phyloP scores from a whole-genome alignment of 805 yeast species.

The Candida rishiriensis region DNA sequence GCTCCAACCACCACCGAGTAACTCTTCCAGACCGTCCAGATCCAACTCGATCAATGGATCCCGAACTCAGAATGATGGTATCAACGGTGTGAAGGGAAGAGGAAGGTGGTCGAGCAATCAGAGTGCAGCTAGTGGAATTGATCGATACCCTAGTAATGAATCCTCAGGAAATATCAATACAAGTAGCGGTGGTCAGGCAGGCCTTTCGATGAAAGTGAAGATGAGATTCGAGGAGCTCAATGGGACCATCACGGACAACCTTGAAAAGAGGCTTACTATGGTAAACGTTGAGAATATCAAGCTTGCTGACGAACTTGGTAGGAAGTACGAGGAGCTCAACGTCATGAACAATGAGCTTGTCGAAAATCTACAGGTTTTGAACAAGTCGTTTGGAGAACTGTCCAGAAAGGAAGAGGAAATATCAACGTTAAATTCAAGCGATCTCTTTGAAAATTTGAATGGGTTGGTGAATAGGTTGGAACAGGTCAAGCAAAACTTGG shows the following conservation, averaged over 20 bases:
- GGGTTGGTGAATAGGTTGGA: constrained; percentile 26
- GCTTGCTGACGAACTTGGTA: constrained; percentile 25
- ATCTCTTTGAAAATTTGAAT: constrained; percentile 23
- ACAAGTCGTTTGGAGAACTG: constrained; percentile 25
- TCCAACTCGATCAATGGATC: too few relatives aligned
- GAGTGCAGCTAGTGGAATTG: not conserved
- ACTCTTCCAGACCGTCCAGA: too few relatives aligned
- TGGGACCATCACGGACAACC: constrained; percentile 19
- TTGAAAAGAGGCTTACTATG: constrained; percentile 19
- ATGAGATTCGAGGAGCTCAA: constrained; percentile 26
- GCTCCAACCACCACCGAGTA: too few relatives aligned
- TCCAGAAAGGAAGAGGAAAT: constrained; percentile 27
- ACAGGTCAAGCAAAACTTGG: constrained; percentile 17
- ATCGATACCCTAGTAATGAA: not conserved
- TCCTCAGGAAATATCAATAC: not conserved
- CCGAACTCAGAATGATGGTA: too few relatives aligned
- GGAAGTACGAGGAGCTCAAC: constrained; percentile 24
- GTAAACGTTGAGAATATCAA: constrained; percentile 26
- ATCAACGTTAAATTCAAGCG: constrained; percentile 14
- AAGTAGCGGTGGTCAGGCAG: not conserved
- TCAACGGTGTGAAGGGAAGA: too few relatives aligned
- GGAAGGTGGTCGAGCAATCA: too few relatives aligned
- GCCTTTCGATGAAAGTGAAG: constrained; percentile 22
- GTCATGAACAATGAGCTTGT: constrained; percentile 26
- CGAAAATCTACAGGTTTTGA: constrained; percentile 23